Evolutionary conservation across 345 rosid genomes (phyloP), one percentile per base, ranked within the genome.

Genomic region (Zanthoxylum bungeanum): DNA sequence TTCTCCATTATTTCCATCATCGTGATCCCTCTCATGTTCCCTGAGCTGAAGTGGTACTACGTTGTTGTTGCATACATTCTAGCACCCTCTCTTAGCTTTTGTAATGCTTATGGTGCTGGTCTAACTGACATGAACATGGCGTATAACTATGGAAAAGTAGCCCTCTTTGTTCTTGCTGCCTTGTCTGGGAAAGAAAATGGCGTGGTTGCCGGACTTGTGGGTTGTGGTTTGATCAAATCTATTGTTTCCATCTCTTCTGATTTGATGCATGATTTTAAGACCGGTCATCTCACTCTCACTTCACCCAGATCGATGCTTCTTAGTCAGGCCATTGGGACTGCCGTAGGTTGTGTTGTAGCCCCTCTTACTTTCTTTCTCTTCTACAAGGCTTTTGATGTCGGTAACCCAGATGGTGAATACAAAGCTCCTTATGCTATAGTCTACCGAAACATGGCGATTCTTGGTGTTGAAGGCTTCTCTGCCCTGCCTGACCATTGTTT

Each of bases 71-170:
- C 98, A 10, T 95, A 95, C 83, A 75, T 87, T 51, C 85, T 93
- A 0, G 98, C 99, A 0, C 99, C 99, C 1, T 80, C 88, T 72
- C 92, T 95, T 30, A 84, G 98, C 80, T 95, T 91, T 84, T 93
- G 99, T 83, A 95, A 95, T 51, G 99, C 99, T 0, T 95, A 95
- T 17, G 96, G 99, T 1, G 96, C 97, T 4, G 98, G 99, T 9
- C 84, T 93, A 34, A 95, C 98, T 0, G 99, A 92, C 82, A 93
- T 95, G 94, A 95, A 93, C 86, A 91, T 95, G 98, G 93, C 93
- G 52, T 93, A 85, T 75, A 95, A 91, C 69, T 93, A 95, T 7
- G 99, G 98, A 33, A 91, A 95, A 81, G 97, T 92, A 0, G 96
- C 96, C 0, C 93, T 95, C 53, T 92, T 95, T 57, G 80, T 88